Conservation (phyloP, 1,284 basidiomycete species). For the Apiotrichum akiyoshidainum region DNA sequence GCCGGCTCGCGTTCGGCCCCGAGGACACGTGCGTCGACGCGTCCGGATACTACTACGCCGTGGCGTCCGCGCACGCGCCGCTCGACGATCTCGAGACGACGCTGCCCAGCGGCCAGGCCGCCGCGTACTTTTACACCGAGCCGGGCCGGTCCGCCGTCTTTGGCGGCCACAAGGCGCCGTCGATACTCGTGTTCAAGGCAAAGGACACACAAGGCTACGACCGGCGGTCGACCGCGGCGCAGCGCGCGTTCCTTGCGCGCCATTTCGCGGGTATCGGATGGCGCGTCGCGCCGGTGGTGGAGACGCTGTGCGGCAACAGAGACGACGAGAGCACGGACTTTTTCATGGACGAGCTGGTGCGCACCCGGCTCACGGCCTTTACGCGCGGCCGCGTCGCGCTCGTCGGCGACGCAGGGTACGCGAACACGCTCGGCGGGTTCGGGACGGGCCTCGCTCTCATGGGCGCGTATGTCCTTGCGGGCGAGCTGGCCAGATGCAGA, state of each 20-base stretch:
- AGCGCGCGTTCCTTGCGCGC: too few relatives aligned
- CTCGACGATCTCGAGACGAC: too few relatives aligned
- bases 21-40: slow-evolving; percentile 43
- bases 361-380: slow-evolving; percentile 18
- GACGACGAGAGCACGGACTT: slow-evolving; percentile 20
- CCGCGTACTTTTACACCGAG: too few relatives aligned
- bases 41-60: slow-evolving; percentile 38
- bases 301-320: slow-evolving; percentile 25
- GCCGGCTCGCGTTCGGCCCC: slow-evolving; percentile 13
- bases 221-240: too few relatives aligned
- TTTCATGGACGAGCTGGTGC: slow-evolving; percentile 28
- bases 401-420: slow-evolving; percentile 30
- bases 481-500: slow-evolving; percentile 22
- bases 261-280: too few relatives aligned
- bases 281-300: too few relatives aligned
- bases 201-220: too few relatives aligned
- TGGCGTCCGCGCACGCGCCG: not conserved
- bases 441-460: slow-evolving; percentile 26
- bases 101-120: too few relatives aligned
- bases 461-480: slow-evolving; percentile 31
- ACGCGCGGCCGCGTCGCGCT: slow-evolving; percentile 19
- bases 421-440: slow-evolving; percentile 28
- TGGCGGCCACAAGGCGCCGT: too few relatives aligned
- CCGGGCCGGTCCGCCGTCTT: too few relatives aligned
- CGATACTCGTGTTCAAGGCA: too few relatives aligned